Evolutionary conservation across 768 basidiomycete genomes (phyloP).

Genomic region (Kwoniella heveanensis): DNA sequence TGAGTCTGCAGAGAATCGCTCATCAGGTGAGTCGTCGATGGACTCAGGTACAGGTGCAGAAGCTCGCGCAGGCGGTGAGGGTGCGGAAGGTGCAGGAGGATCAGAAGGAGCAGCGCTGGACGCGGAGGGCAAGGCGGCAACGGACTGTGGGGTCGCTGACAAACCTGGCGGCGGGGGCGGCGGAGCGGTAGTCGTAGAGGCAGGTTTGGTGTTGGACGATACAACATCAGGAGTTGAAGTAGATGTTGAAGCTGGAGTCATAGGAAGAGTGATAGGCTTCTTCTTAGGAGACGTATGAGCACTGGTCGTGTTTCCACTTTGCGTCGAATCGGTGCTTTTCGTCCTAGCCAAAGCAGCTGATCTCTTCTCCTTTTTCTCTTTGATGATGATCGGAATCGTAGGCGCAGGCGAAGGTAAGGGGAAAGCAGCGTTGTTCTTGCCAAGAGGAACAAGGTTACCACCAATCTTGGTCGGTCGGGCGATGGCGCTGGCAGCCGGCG

Average conservation of each 20-base stretch:
- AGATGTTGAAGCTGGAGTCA: background rate
- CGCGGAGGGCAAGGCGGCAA: background rate
- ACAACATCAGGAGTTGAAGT: background rate
- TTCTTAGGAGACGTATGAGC: constrained; percentile 43
- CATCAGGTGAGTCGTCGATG: constrained; percentile 21
- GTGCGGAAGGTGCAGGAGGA: constrained; percentile 1
- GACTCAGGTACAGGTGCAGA: constrained; percentile 1
- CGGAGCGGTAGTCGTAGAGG: constrained; percentile 15
- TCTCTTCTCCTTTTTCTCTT: constrained; percentile 35
- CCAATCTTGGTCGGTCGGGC: constrained; percentile 33
- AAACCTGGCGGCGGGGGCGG: constrained; percentile 7
- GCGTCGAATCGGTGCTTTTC: constrained; percentile 35
- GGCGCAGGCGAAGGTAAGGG: constrained; percentile 47
- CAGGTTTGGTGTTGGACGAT: background rate
- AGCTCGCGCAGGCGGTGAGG: constrained; percentile 1
- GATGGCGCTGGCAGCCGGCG: constrained; percentile 18
- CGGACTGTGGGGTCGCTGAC: background rate
- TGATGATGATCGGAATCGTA: constrained; percentile 30
- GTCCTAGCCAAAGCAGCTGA: constrained; percentile 35
- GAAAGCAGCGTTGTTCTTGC: constrained; percentile 38
- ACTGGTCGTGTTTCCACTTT: constrained; percentile 29
- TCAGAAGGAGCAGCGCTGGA: background rate
- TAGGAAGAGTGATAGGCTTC: constrained; percentile 28
- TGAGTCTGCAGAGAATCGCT: constrained; percentile 34
- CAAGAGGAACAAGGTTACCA: constrained; percentile 40